Base-by-base conservation (phyloP, 139 green algal genomes). In the Coelastrella sp. region DNA sequence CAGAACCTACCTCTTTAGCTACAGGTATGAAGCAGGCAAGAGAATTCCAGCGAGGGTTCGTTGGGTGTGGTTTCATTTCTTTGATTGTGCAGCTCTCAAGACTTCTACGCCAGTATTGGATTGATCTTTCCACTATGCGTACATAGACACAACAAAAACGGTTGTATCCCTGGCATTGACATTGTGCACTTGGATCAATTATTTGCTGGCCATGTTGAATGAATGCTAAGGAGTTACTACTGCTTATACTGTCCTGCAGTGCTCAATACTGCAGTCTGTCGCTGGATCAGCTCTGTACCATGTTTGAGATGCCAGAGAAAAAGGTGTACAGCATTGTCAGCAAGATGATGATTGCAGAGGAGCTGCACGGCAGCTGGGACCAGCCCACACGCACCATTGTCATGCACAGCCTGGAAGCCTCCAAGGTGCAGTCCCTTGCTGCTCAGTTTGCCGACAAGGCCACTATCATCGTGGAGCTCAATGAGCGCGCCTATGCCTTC, bases 381-480 rank as follows among this genome's bases (percentile, higher is more conserved):
- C 96, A 99, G 93, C 97, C 97, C 24, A 99, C 98, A 0, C 92
- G 92, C 85, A 99, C 96, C 73, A 96, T 99, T 68, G 96, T 99
- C 27, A 98, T 99, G 94, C 95, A 98, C 82, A 95, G 94, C 56
- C 81, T 96, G 10, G 94, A 99, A 85, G 94, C 96, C 78, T 90
- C 20, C 89, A 94, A 24, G 93, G 84, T 81, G 66, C 87, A 91
- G 76, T 70, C 25, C 7, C 90, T 98, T 56, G 96, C 96, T 6
- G 82, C 94, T 72, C 90, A 96, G 85, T 97, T 99, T 85, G 93
- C 95, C 7, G 96, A 99, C 87, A 98, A 97, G 91, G 92, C 92
- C 19, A 68, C 35, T 17, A 24, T 96, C 4, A 90, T 99, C 60
- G 95, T 99, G n/a, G 98, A 99, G 87, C 94, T 98, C 27, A 99